Evolutionary conservation across 1,284 basidiomycete species (phyloP), one percentile per base, ranked within the genome.

Genomic region (Pseudomicrostroma phylloplanum): DNA sequence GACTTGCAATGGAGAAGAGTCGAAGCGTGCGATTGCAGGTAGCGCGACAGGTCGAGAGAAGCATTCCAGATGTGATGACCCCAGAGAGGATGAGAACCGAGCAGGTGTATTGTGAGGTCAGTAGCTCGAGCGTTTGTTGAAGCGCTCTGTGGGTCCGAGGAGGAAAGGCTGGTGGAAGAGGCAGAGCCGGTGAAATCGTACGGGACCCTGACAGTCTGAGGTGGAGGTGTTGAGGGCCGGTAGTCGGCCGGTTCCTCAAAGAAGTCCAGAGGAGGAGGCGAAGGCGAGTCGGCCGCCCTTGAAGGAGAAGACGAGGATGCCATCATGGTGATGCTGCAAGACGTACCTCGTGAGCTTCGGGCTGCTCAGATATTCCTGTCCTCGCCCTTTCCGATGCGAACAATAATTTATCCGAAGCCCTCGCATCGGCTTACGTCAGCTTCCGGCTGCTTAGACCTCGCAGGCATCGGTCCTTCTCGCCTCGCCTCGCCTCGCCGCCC

Each of bases 41-140:
- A 81, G 30, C 69, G 70, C 3, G 79, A 70, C 21, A 81, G 65
- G 39, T 75, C 76, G 41, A 77, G 80, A n/a, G 79, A 75, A 30
- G 81, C 80, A 17, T 81, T 87, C 78, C 79, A 92, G 87, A 94
- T 80, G 72, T 92, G 83, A 79, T 96, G 90, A 1, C 88, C 92
- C 92, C 92, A 96, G 6, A 96, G 82, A 1, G 92, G 89, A 77
- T 96, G 91, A 1, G 83, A 85, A 2, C 92, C 92, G 0, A 96
- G 90, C 8, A 96, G 84, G 60, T 86, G 79, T 11, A 93, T 63
- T 21, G 41, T 46, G 11, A 54, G 39, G 17, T 56, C 59, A 41
- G 55, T 63, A 36, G 69, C 66, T 23, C 67, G 63, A 19, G 61
- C 57, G 42, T 63, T 64, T 6, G 63, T 64, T 36, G 30, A 36